Conservation (phyloP, 1,284 basidiomycete genomes). For the Cryptococcus sp. region DNA sequence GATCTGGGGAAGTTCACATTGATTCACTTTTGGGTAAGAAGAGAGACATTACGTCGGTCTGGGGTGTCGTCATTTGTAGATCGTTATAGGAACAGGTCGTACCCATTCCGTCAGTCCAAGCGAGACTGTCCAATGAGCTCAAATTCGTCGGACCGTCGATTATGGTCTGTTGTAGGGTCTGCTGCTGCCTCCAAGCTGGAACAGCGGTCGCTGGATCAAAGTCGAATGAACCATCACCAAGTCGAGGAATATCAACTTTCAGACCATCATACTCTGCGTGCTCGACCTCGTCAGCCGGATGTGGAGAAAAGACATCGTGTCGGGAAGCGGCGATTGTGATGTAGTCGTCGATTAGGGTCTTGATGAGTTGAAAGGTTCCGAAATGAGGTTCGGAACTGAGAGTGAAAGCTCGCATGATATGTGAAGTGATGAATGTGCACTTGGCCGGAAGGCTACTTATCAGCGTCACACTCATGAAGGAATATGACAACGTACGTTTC, state of each 20-base stretch:
- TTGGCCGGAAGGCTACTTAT: background rate
- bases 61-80: too few relatives aligned
- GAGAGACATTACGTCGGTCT: too few relatives aligned
- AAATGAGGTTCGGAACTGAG: conserved; percentile 29
- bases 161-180: background rate
- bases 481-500: background rate
- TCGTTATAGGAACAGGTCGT: too few relatives aligned
- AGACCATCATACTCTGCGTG: background rate
- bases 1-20: too few relatives aligned
- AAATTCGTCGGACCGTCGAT: too few relatives aligned
- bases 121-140: too few relatives aligned
- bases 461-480: background rate
- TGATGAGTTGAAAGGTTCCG: conserved; percentile 42
- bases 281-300: background rate
- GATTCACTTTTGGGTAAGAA: too few relatives aligned
- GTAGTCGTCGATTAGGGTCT: conserved; percentile 44
- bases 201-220: background rate
- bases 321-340: conserved; percentile 29
- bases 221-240: background rate
- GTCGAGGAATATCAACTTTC: background rate
- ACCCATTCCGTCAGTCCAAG: too few relatives aligned
- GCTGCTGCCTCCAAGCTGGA: background rate
- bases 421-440: conserved; percentile 24
- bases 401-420: background rate
- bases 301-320: conserved; percentile 20